Percentiles rank a stretch among this genome's conserved stretches.
Conservation (phyloP, 1,139 yeast genomes). For the Magnusiomyces paraingens region DNA sequence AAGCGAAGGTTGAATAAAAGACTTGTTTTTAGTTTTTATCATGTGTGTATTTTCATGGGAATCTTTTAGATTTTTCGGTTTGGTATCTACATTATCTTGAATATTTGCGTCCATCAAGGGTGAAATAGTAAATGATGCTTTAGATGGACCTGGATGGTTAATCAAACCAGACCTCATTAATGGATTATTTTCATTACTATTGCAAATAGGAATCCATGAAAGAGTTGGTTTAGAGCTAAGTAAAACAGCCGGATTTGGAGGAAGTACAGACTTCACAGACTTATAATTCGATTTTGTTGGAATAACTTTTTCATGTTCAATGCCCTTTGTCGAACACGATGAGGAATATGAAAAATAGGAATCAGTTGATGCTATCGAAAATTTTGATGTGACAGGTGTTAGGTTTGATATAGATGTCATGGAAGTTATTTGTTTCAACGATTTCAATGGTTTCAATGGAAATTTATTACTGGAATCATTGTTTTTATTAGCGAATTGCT, state of each 20-base stretch:
- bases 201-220: slow-evolving; percentile 5
- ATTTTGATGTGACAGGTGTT: background rate
- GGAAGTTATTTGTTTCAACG: slow-evolving; percentile 8
- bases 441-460: background rate
- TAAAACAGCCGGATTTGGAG: slow-evolving; percentile 2
- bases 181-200: background rate
- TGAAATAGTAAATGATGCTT: background rate
- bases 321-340: background rate
- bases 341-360: background rate
- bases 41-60: background rate
- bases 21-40: background rate
- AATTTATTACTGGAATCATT: background rate
- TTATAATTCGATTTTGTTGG: background rate
- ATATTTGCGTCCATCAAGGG: background rate
- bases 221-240: background rate
- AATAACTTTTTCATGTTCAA: background rate
- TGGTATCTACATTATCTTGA: background rate
- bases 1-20: slow-evolving; percentile 12
- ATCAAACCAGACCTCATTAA: background rate
- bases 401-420: slow-evolving; percentile 22
- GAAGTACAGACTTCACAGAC: background rate
- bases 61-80: background rate
- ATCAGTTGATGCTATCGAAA: slow-evolving; percentile 3
- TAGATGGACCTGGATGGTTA: background rate
- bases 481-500: slow-evolving; percentile 7